These are phyloP conservation scores for Yamadazyma triangularis DNA, from an alignment of 1,139 yeast species.

Conservation along the genomic window DNA sequence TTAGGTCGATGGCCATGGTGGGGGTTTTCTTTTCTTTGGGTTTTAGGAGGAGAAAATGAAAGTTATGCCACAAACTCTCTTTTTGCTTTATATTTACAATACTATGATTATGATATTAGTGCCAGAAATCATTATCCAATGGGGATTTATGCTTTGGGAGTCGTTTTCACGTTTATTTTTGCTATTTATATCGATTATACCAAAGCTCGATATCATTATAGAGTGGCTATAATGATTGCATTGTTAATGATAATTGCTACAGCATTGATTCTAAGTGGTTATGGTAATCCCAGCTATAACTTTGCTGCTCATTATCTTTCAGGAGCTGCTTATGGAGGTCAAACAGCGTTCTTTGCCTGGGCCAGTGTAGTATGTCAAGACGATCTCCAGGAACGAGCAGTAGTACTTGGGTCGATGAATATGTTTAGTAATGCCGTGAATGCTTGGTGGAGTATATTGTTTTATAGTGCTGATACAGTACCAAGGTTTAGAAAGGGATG, in stretches of 20 bases:
- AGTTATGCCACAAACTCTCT: conserved; percentile 50
- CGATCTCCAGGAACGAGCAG: conserved; percentile 54
- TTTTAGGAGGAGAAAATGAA: conserved; percentile 57
- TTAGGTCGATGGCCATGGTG: conserved; percentile 58
- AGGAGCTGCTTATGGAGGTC: conserved; percentile 54
- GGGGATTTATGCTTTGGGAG: conserved; percentile 54
- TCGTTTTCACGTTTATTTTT: conserved; percentile 39
- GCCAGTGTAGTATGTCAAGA: conserved; percentile 51
- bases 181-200: conserved; percentile 47
- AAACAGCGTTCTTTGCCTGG: conserved; percentile 57
- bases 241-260: conserved; percentile 38
- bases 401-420: conserved; percentile 58
- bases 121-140: conserved; percentile 53
- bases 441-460: conserved; percentile 59
- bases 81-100: conserved; percentile 48
- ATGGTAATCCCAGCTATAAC: conserved; percentile 30
- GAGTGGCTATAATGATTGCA: conserved; percentile 42
- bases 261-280: conserved; percentile 27
- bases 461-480: conserved; percentile 46
- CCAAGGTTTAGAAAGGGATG: conserved; percentile 51
- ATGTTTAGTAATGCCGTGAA: conserved; percentile 59
- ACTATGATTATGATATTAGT: conserved; percentile 38
- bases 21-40: conserved; percentile 51
- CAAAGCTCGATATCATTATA: conserved; percentile 49
- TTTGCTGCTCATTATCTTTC: conserved; percentile 53